phyloP scores from a whole-genome alignment of 2,329 filamentous ascomycete species.

The Colletotrichum tropicale region DNA sequence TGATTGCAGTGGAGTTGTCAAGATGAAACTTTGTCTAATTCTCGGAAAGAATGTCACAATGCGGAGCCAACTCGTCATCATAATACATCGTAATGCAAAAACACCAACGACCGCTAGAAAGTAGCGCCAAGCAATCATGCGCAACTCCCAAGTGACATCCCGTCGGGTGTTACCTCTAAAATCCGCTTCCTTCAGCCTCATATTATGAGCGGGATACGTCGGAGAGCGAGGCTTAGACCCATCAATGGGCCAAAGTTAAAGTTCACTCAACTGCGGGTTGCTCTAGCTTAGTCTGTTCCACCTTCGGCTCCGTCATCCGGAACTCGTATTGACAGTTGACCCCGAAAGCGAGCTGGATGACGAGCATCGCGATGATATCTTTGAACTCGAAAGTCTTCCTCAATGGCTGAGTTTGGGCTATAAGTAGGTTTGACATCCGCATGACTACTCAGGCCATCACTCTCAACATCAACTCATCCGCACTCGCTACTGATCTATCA shows the following conservation, averaged over 20 bases:
- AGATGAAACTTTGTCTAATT: neutral
- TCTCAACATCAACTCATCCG: neutral
- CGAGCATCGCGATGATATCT: accelerated
- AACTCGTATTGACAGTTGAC: neutral
- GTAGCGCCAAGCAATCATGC: neutral
- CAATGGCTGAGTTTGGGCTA: neutral
- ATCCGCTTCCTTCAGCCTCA: neutral
- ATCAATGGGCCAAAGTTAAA: neutral
- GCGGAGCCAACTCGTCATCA: neutral
- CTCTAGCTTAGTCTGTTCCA: neutral
- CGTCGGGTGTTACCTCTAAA: neutral
- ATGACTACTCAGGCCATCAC: neutral
- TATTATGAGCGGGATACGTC: neutral
- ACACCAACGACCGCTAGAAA: neutral
- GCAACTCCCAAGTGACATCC: neutral
- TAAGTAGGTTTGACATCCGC: neutral
- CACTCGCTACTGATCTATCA: neutral
- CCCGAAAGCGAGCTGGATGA: neutral
- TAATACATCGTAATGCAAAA: neutral
- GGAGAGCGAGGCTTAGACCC: neutral
- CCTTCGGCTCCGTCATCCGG: neutral
- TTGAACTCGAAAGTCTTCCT: neutral
- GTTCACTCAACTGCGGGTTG: neutral
- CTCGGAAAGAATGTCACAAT: neutral
- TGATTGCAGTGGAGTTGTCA: neutral